Evolutionary conservation across 1,284 basidiomycete species (phyloP), one percentile per base, ranked within the genome.

Genomic region (Ustilago lituana): DNA sequence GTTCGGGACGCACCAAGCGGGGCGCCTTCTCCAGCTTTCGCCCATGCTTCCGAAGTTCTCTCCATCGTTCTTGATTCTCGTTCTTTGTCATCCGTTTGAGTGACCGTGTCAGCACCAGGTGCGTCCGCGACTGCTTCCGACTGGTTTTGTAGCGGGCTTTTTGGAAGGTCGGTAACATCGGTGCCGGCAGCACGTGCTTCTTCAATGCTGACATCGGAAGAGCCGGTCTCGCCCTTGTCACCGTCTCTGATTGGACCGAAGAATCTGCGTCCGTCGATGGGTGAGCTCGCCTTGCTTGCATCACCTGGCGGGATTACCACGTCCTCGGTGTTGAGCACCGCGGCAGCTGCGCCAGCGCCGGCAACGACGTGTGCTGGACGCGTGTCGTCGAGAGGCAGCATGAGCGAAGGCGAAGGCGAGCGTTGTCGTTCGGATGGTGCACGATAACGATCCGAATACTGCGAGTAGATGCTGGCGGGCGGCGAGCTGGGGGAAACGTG

Each of bases 251-350:
- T 48, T 41, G 49, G 35, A 33, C 39, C 44, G 24, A 58, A 39
- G 29, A 51, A 51, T 12, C 23, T 33, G 29, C 59, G 59, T 6
- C 37, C 56, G 0, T 63, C 63, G 5, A 54, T 51, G 8, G 75
- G 75, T 14, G 73, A 74, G 61, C 66, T 74, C 12, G 63, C 71
- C 32, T 73, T 73, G 52, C 75, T 76, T 22, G 75, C 75, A 17
- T 56, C 49, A 1, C 75, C 75, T 2, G 75, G 75, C 27, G 41
- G 46, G 15, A 77, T 71, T 35, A 77, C 47, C 11, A 77, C 57
- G 29, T 78, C 77, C 40, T 75, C 76, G 4, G 70, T 68, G 49
- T 64, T 72, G 36, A 72, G 48, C 5, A 73, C 72, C 0, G 74
- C 74, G 15, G 55, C 72, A 7, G 68, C 68, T 12, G 75, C 67